Evolutionary conservation across 169 alveolate species (phyloP), one percentile per base, ranked within the genome.

Genomic region (Plasmodium blacklocki): DNA sequence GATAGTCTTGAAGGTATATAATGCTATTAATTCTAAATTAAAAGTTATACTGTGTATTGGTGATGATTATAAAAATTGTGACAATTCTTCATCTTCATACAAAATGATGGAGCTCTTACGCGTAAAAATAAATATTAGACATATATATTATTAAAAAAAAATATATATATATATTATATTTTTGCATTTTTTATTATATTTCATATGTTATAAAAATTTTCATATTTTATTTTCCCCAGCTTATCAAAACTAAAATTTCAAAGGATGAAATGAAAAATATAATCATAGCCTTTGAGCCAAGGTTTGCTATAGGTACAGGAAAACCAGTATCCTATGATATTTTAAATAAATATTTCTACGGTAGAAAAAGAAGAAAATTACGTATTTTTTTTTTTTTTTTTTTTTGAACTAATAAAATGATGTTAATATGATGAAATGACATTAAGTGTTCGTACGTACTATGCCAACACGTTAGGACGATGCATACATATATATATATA

Each of bases 21-120:
- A 83, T 58, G 91, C 91, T 14, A 62, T 83, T 23, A 45, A 83
- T 21, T 54, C 85, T 6, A 56, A 68, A 19, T 59, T 83, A 54
- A 83, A 83, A 67, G 91, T 83, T 39, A 83, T 83, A 29, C 9
- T 83, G 12, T 83, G 91, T 49, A 64, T 68, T 23, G 91, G 91
- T 29, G 91, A 83, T 39, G 83, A 83, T 67, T 83, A 68, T 45
- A 21, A 23, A 19, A 54, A 56, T 32, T 26, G 29, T 15, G 9
- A 68, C 3, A 23, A n/a, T 50, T 11, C 19, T 12, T 32, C 45
- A 26, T 62, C 60, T 3, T 58, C 67, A 11, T 29, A 11, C 7
- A 67, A 47, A 73, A 29, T 72, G 5, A 67, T 52, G 3, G 70
- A 56, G 29, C 26, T 83, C 54, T 39, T 83, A 32, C 70, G 73